Evolutionary conservation across 192 early-diverging fungal genomes (phyloP), one percentile per base, ranked within the genome.

Genomic region (Entophlyctis helioformis): DNA sequence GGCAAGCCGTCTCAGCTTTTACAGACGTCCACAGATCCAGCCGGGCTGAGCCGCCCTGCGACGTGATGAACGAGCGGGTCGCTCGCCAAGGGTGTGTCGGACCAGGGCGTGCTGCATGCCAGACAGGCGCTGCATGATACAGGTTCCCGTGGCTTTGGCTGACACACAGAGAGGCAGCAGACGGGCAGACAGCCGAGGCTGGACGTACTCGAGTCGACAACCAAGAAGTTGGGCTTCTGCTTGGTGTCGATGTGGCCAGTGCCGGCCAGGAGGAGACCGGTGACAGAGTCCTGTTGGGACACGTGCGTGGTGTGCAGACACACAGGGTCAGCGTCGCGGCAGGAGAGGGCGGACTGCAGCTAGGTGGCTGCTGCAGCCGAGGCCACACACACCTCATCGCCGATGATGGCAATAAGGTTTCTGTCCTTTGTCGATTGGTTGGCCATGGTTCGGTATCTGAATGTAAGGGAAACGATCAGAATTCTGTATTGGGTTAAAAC

Each of bases 251-350:
- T 80, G 60, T 97, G 87, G 35, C 96, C 96, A 27, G 95, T 85
- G 32, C 96, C 96, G 28, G 93, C 91, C 27, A 99, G 75, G n/a
- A 99, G 69, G 46, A 99, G 77, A 34, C 96, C 96, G 4, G 96
- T 99, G 28, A 99, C 84, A 4, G 68, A 64, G 53, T 71, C 68
- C 55, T 63, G 24, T 8, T 29, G 26, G 29, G n/a, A 32, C 3
- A 0, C 1, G 8, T 34, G 41, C 25, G 20, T 11, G n/a, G 19
- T 49, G 27, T 29, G 7, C 8, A 1, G 15, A 23, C 15, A 9
- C 19, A 40, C 18, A 11, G 5, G 29, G 10, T 15, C 5, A 18
- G n/a, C 2, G 26, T 10, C 21, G 20, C n/a, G 18, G 48, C 24
- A 39, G 37, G 48, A 24, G 19, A 19, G 12, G 38, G 7, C 12